phyloP scores from a whole-genome alignment of 2,329 filamentous ascomycete genomes.

The Apiospora arundinis region DNA sequence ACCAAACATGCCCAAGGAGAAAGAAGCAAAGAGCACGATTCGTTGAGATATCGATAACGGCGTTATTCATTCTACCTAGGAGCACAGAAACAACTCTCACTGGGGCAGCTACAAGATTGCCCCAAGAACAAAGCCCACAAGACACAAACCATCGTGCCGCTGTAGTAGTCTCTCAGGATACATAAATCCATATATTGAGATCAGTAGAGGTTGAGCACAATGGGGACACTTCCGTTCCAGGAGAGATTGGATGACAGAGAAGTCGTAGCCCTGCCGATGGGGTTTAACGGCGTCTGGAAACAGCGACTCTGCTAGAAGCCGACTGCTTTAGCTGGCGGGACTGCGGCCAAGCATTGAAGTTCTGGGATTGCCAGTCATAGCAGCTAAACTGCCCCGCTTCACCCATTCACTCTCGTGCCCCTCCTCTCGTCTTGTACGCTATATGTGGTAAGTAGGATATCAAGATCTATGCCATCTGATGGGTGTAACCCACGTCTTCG shows the following conservation, averaged over 20 bases:
- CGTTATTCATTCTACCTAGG: background rate
- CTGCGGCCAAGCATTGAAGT: conserved; percentile 6
- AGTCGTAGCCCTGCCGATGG: conserved; percentile 1
- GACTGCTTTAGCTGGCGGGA: background rate
- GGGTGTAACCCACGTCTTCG: background rate
- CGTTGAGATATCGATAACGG: background rate
- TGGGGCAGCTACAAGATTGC: conserved; percentile 1
- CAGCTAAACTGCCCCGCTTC: background rate
- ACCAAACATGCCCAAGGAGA: background rate
- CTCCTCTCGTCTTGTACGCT: background rate
- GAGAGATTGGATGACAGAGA: background rate
- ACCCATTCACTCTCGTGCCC: conserved; percentile 6
- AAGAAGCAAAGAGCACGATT: background rate
- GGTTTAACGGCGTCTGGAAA: conserved; percentile 4
- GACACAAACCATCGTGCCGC: background rate
- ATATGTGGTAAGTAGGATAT: background rate
- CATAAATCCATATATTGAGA: background rate
- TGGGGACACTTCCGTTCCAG: conserved; percentile 3
- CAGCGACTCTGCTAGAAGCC: background rate
- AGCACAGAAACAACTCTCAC: background rate
- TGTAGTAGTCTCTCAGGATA: background rate
- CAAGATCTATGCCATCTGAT: conserved; percentile 5
- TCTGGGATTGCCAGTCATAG: background rate
- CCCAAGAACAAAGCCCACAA: conserved; percentile 2
- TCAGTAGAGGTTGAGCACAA: background rate